Evolutionary conservation across 768 basidiomycete genomes (phyloP), one percentile per base, ranked within the genome.

Genomic region (Xerocomellus amylosporus): DNA sequence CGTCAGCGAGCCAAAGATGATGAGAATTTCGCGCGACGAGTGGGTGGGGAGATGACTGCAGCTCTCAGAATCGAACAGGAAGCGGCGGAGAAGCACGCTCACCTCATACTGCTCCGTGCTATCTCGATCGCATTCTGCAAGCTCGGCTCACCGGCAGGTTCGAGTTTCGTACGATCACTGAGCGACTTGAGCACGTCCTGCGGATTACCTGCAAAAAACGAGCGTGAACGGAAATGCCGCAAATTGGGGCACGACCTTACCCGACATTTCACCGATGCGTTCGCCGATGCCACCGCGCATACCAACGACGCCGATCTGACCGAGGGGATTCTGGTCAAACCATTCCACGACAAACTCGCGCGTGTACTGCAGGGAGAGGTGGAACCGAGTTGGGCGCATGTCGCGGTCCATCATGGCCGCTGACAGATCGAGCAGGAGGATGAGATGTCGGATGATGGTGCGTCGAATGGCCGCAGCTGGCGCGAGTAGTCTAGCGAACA

Each of bases 281-380:
- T 98, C 97, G 0, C 93, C 94, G 22, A 98, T 71, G 0, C 97
- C 93, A 33, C 90, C 84, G 22, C 94, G 78, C 83, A 98, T 93
- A 6, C 91, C 93, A 17, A 98, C 92, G 30, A 98, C 75, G 2
- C 94, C 96, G 59, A 99, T 91, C 72, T 98, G 97, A 20, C 96
- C 95, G 13, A 99, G 78, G 1, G 97, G 97, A 65, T 99, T 99
- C 74, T 98, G 97, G 73, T 99, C 97, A 71, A 98, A 99, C 95
- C 96, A 99, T 69, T 99, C 97, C 8, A 81, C 76, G 28, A 98
- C 80, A 61, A 98, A 99, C 62, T 92, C 91, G 54, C 93, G 82
- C 14, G 93, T 83, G 67, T 95, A 96, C 64, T 94, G 87, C 41
- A 98, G 74, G 63, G 86, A 88, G 31, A 99, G 72, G 66, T 97